phyloP scores from a whole-genome alignment of 257 asterid species.

The Coffea eugenioides region DNA sequence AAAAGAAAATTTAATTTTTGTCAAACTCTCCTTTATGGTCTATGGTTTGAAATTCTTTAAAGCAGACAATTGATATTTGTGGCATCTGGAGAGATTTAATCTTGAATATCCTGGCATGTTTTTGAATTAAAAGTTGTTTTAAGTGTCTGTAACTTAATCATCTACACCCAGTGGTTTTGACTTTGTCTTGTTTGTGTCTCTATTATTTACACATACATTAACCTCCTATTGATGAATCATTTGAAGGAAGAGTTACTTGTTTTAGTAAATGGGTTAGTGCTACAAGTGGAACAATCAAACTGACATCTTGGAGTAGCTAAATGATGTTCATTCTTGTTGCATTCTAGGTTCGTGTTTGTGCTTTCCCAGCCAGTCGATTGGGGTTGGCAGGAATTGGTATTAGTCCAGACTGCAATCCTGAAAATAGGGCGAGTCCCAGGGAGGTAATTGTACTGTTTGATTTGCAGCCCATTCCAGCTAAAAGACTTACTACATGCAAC shows the following conservation, averaged over 20 bases:
- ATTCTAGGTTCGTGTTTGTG: conserved; percentile 82
- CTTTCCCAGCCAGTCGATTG: conserved; percentile 76
- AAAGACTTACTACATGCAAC: background rate
- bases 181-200: too few relatives aligned
- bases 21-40: background rate
- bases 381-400: conserved; percentile 84
- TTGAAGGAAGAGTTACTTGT: background rate
- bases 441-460: conserved; percentile 47
- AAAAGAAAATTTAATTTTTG: too few relatives aligned
- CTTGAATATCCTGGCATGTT: background rate
- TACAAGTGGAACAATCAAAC: background rate
- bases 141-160: background rate
- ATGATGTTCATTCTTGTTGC: background rate
- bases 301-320: background rate
- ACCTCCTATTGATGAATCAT: too few relatives aligned
- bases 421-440: conserved; percentile 66
- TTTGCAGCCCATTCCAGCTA: background rate
- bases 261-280: background rate
- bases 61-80: background rate
- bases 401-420: conserved; percentile 96
- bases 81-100: background rate
- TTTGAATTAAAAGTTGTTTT: background rate
- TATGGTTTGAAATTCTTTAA: too few relatives aligned
- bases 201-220: too few relatives aligned
- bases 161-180: background rate